phyloP scores from a whole-genome alignment of 176 grass and related monocot species.

The Luzula sylvatica region DNA sequence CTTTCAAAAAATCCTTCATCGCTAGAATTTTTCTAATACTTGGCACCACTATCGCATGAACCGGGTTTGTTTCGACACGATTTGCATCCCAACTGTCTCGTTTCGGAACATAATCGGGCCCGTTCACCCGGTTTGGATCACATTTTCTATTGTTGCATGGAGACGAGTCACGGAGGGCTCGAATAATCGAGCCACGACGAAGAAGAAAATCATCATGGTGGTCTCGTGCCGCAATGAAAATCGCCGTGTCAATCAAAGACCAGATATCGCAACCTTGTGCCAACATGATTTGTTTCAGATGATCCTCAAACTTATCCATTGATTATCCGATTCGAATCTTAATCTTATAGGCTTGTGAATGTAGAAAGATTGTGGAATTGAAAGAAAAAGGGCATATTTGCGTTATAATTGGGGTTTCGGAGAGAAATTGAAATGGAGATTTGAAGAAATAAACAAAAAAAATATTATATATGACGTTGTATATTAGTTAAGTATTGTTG shows the following conservation, averaged over 20 bases:
- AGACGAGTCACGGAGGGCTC: constrained; percentile 35
- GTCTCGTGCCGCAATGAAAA: constrained; percentile 37
- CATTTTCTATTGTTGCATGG: constrained; percentile 28
- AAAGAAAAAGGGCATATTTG: too few species aligned
- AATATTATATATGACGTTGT: too few species aligned
- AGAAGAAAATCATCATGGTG: constrained; percentile 46
- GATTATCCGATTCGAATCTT: neutral
- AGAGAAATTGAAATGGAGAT: too few species aligned
- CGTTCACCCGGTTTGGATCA: constrained; percentile 14
- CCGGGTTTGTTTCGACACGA: neutral
- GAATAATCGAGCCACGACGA: constrained; percentile 66
- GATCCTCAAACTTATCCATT: constrained; percentile 45
- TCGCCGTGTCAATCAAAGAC: constrained; percentile 56
- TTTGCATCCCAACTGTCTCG: neutral
- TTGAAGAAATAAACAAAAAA: too few species aligned
- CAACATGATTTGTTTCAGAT: constrained; percentile 35
- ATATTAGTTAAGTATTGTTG: too few species aligned
- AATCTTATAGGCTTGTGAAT: too few species aligned
- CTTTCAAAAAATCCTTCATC: constrained; percentile 72
- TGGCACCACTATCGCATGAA: constrained; percentile 3
- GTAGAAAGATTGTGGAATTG: too few species aligned
- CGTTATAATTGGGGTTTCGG: too few species aligned
- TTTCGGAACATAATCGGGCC: neutral
- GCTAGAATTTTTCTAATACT: constrained; percentile 37
- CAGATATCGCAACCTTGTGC: constrained; percentile 48